Evolutionary conservation across 306 rosid genomes (phyloP).

Genomic region (Phaseolus lunatus): DNA sequence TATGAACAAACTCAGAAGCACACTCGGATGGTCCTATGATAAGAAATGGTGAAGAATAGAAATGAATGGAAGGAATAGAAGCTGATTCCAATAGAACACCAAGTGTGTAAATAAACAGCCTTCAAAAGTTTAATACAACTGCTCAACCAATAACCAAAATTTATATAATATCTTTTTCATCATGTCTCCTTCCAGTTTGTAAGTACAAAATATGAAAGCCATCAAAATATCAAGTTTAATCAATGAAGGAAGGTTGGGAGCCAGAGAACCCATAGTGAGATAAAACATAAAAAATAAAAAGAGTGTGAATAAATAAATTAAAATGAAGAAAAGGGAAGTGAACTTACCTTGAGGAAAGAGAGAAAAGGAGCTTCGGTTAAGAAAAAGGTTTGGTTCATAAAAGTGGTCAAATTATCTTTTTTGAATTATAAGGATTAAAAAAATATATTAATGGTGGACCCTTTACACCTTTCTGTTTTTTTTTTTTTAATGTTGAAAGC

Average conservation of each 20-base stretch:
- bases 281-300: not conserved
- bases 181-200: not conserved
- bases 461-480: too few species aligned
- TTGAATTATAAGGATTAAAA: too few species aligned
- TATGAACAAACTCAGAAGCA: slow-evolving; percentile 70
- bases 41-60: slow-evolving; percentile 37
- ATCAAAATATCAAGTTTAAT: slow-evolving; percentile 10
- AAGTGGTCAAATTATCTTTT: slow-evolving; percentile 45
- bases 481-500: too few species aligned
- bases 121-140: slow-evolving; percentile 9
- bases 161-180: not conserved
- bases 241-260: not conserved
- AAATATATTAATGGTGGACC: too few species aligned
- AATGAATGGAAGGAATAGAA: slow-evolving; percentile 36
- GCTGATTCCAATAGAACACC: slow-evolving; percentile 26
- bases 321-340: not conserved
- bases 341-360: not conserved
- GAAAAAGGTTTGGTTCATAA: slow-evolving; percentile 12
- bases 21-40: slow-evolving; percentile 79
- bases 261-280: not conserved
- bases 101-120: slow-evolving; percentile 10
- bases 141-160: slow-evolving; percentile 10
- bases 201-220: not conserved
- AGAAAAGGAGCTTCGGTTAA: not conserved
- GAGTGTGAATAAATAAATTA: not conserved